A percentile compares a stretch with the other conserved stretches of the same genome.
These are phyloP conservation scores for Septoria linicola DNA, from an alignment of 2,329 filamentous ascomycete species.

Conservation along the genomic window DNA sequence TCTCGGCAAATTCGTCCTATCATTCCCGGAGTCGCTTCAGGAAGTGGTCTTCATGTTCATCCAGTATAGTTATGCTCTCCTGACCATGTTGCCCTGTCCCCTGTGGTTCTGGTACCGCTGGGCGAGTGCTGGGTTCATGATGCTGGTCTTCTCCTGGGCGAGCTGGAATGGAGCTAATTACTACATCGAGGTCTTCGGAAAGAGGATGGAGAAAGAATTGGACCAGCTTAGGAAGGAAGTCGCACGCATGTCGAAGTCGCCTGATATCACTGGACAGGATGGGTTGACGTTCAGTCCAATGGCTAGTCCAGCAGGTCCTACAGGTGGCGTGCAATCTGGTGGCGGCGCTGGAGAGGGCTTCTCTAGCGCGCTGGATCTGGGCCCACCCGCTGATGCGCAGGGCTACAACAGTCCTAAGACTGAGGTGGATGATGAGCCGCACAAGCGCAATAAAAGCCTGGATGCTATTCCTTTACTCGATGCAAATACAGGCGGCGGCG, in stretches of 20 bases:
- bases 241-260: slow-evolving; percentile 34
- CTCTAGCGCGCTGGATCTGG: slow-evolving; percentile 35
- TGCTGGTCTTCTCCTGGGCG: slow-evolving; percentile 85
- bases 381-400: slow-evolving; percentile 29
- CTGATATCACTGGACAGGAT: slow-evolving; percentile 31
- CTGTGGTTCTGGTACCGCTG: slow-evolving; percentile 90
- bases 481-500: not conserved
- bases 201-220: slow-evolving; percentile 92
- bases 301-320: slow-evolving; percentile 31
- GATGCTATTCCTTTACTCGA: slow-evolving; percentile 10
- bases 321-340: slow-evolving; percentile 4
- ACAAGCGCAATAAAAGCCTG: slow-evolving; percentile 5
- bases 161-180: slow-evolving; percentile 96
- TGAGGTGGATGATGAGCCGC: slow-evolving; percentile 7
- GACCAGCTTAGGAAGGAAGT: slow-evolving; percentile 87
- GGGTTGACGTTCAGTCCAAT: slow-evolving; percentile 27
- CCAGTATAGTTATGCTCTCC: slow-evolving; percentile 84
- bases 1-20: slow-evolving; percentile 82
- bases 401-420: slow-evolving; percentile 10
- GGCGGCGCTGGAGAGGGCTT: slow-evolving; percentile 22
- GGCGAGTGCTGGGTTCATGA: slow-evolving; percentile 74
- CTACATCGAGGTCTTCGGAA: slow-evolving; percentile 98
- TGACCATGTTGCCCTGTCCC: slow-evolving; percentile 92
- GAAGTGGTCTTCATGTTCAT: slow-evolving; percentile 94
- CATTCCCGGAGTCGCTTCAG: slow-evolving; percentile 72